Conservation (phyloP, 768 basidiomycete species). For the Lentinula guzmanii region DNA sequence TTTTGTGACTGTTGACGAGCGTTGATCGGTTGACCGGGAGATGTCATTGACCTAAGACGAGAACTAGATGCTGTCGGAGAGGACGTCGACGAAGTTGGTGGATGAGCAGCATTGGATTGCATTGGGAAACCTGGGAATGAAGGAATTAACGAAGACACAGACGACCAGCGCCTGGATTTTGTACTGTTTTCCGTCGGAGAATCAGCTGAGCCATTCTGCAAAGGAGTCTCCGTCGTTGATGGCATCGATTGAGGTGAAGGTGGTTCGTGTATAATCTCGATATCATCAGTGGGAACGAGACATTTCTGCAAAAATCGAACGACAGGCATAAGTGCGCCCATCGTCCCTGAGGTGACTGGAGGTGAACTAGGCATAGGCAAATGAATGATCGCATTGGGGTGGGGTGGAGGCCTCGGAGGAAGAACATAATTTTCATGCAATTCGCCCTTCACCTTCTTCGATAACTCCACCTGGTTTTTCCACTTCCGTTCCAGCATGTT, state of each 20-base stretch:
- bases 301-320: constrained; percentile 65
- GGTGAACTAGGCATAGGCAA: constrained; percentile 72
- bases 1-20: background rate
- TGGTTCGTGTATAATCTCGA: background rate
- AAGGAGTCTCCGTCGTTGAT: background rate
- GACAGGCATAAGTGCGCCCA: constrained; percentile 55
- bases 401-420: constrained; percentile 63
- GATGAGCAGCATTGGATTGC: constrained; percentile 12
- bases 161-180: constrained; percentile 34
- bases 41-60: constrained; percentile 12
- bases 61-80: background rate
- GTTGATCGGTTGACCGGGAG: constrained; percentile 9
- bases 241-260: background rate
- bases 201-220: background rate
- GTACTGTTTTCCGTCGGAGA: background rate
- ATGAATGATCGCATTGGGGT: constrained; percentile 67
- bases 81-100: background rate
- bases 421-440: constrained; percentile 18
- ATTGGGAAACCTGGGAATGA: constrained; percentile 28
- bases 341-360: constrained; percentile 42
- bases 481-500: constrained; percentile 61
- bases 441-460: constrained; percentile 14
- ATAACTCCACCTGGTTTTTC: constrained; percentile 27
- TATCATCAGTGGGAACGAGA: constrained; percentile 20
- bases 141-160: constrained; percentile 34